Base-by-base conservation (phyloP, 2,329 filamentous ascomycete species). In the Fusarium sp. region DNA sequence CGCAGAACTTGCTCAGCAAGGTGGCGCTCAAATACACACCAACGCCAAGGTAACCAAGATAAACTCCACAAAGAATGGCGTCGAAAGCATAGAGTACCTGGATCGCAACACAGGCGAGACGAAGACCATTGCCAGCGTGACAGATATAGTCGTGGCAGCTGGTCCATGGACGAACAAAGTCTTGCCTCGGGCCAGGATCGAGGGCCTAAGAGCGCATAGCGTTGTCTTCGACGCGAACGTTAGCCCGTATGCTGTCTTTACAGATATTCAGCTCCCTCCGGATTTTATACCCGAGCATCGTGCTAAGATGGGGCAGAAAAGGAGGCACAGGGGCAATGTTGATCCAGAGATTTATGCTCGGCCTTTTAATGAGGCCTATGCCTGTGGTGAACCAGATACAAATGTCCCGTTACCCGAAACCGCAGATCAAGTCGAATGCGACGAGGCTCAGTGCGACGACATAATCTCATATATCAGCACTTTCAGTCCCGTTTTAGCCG, bases 281-380 rank as follows among this genome's bases (percentile, higher is more conserved):
- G 88, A 89, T 68, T 94, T 91, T 80, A 82, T 88, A 6, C 86
- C 86, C 6, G 85, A 83, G 74, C 87, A 88, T 75, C 84, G 85
- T 58, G 80, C 82, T 65, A 80, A 77, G 73, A 80, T 82, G 78
- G 87, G 84, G 67, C 85, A 88, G 79, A 85, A 84, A 83, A 84
- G 86, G 78, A 83, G 83, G 77, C 89, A 88, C 82, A 86, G 86
- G 66, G 88, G 90, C 33, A 88, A 88, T 23, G 94, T 94, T 18
- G 91, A 94, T 32, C 96, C 96, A 0, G 96, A 99, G 82, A 96
- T 98, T 71, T 99, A 99, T 80, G 93, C 96, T 2, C 89, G 96
- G 8, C 95, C 95, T 0, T 93, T 94, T 80, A 89, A 93, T 62
- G 95, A 97, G 80, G 92, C 97, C 16, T 99, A 99, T 81, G 95